Evolutionary conservation across 2,329 filamentous ascomycete species (phyloP), one percentile per base, ranked within the genome.

Genomic region (Penicillium freii): DNA sequence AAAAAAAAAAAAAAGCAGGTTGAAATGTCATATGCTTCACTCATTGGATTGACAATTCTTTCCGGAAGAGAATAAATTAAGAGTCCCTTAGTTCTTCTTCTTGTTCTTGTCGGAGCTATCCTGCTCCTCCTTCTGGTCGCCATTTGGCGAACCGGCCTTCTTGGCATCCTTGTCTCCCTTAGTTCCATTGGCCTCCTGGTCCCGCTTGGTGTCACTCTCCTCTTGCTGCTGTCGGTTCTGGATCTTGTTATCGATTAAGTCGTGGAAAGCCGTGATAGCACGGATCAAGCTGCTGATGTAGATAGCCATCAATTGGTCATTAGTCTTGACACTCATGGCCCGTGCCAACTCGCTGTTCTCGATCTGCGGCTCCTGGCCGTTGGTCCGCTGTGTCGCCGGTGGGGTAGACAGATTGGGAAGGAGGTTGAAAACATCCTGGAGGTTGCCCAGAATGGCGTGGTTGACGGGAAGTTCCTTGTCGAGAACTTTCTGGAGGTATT

Each of bases 341-440:
- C 94, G 85, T n/a, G 92, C 89, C 53, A 99, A 82, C 75, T 97
- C 94, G 71, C 89, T 88, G 68, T 92, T 91, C 67, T 88, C 85
- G 13, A 80, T 75, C 46, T 77, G 78, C 33, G 79, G 81, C 68
- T 87, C 73, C 62, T 78, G 83, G 61, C 80, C 82, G 42, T 87
- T 87, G 5, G 82, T 78, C 43, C 82, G 81, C 2, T 83, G 77
- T 55, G 75, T 77, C 5, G 90, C 85, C 57, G 84, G 82, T 31
- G 93, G 91, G 38, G 92, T 95, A 10, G 91, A 92, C 51, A 99
- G 84, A 77, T 99, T 99, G 47, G 94, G 94, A 25, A 99, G 86
- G 43, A 99, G 87, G 78, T 99, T 99, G 84, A 99, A 99, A 61
- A 97, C 91, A 71, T 99, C 94, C 80, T 99, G 94, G n/a, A 99